These are phyloP conservation scores for Penicillium desertorum DNA, from an alignment of 495 filamentous ascomycete species.

Conservation along the genomic window DNA sequence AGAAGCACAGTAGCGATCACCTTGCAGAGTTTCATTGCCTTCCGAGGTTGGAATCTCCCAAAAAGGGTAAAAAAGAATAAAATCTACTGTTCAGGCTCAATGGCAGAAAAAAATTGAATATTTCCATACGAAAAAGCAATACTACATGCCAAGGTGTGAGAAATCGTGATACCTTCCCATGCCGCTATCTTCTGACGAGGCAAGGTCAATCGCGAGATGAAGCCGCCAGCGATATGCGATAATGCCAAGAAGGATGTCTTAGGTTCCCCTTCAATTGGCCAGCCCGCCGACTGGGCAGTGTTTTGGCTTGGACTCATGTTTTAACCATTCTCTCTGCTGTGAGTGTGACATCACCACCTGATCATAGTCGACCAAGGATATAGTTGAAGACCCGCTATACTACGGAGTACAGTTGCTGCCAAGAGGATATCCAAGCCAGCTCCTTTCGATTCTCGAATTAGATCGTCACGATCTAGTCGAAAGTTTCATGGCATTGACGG, in stretches of 20 bases:
- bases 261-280: neutral
- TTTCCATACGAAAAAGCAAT: conserved; percentile 4
- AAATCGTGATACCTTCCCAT: neutral
- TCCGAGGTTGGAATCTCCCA: neutral
- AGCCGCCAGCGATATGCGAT: neutral
- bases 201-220: neutral
- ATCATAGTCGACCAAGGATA: neutral
- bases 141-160: conserved; percentile 1
- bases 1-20: neutral
- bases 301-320: neutral
- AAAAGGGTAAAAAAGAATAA: neutral
- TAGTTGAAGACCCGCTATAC: neutral
- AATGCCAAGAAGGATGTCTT: neutral
- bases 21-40: neutral
- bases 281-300: neutral
- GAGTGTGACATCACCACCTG: conserved; percentile 8
- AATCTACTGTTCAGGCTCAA: neutral
- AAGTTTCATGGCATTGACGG: neutral
- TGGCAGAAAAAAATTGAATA: neutral
- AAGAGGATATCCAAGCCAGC: neutral
- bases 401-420: neutral
- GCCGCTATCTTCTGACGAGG: neutral
- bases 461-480: neutral
- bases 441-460: neutral
- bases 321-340: neutral